Base-by-base conservation (phyloP, 352 stramenopile genomes). In the Phytopythium montanum region DNA sequence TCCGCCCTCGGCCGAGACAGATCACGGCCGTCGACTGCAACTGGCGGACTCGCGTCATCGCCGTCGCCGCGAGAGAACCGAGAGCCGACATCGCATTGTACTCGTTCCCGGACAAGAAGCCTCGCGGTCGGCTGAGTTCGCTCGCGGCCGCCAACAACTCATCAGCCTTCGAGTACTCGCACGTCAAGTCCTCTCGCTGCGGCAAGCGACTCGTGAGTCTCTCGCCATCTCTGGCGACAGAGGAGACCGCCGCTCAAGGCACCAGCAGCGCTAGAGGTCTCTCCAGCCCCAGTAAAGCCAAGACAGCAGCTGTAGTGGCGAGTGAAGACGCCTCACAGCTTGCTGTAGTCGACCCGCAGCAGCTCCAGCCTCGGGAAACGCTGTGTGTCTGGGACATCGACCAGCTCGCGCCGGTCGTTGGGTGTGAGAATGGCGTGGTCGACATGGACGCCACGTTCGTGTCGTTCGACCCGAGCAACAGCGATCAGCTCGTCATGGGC, bases 71-170 rank as follows among this genome's bases (percentile, higher is more conserved):
- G 18, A 70, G 76, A 19, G 81, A 92, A 51, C 77, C 78, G 0
- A 64, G 73, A n/a, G 69, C 77, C 0, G 65, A 75, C 38, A 86
- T 94, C 34, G 64, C 70, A 16, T 61, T 94, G 31, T 90, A 88
- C 54, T 86, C 83, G 68, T 81, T 87, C 29, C 81, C 81, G 2
- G 81, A 94, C 68, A 90, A 91, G 68, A 92, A 90, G 66, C 65
- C 73, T 23, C 80, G 79, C 12, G 71, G 74, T 1, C 81, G 85
- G 53, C 64, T 92, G 10, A 61, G 74, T 44, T 23, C 53, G 0
- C 46, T 59, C 21, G 41, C 25, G 23, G 44, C 58, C 3, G 62
- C 14, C 12, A 16, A 25, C 23, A n/a, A 2, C 21, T 12, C 23
- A 18, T 14, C 29, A 25, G 44, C 69, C 7, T 81, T 87, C 28